A percentile compares a stretch with the other conserved stretches of the same genome.
Conservation (phyloP, 345 rosid species). For the Eucalyptus pauciflora region DNA sequence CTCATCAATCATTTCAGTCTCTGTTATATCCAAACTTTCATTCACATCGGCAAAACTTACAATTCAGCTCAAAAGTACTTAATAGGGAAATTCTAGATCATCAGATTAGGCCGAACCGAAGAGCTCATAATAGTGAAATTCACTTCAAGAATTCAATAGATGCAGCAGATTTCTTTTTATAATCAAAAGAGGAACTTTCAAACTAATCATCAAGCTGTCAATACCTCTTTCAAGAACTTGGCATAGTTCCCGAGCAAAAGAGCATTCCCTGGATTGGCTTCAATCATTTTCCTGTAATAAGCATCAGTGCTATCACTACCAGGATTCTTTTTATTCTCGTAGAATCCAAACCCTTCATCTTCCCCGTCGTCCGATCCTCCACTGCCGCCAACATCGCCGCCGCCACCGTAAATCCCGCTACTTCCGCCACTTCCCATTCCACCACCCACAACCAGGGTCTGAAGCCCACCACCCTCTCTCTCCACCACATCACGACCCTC, state of each 20-base stretch:
- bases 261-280: constrained; percentile 36
- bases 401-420: constrained; percentile 1
- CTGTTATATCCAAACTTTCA: neutral
- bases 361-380: neutral
- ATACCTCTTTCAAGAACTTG: constrained; percentile 60
- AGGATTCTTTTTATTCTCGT: neutral
- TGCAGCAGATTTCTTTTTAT: neutral
- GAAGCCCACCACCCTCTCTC: neutral
- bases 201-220: neutral
- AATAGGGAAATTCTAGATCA: neutral
- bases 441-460: constrained; percentile 16
- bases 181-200: neutral
- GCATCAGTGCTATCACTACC: constrained; percentile 33
- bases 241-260: constrained; percentile 62
- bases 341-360: constrained; percentile 12
- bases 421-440: constrained; percentile 9
- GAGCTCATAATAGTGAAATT: neutral
- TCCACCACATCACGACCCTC: neutral
- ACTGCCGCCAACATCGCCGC: constrained; percentile 3
- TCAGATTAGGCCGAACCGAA: neutral
- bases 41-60: neutral
- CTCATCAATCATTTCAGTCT: neutral
- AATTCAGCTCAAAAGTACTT: neutral
- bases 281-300: constrained; percentile 52
- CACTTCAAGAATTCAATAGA: neutral